Evolutionary conservation across 1,139 yeast species (phyloP).

Genomic region (Protomyces gravidus): DNA sequence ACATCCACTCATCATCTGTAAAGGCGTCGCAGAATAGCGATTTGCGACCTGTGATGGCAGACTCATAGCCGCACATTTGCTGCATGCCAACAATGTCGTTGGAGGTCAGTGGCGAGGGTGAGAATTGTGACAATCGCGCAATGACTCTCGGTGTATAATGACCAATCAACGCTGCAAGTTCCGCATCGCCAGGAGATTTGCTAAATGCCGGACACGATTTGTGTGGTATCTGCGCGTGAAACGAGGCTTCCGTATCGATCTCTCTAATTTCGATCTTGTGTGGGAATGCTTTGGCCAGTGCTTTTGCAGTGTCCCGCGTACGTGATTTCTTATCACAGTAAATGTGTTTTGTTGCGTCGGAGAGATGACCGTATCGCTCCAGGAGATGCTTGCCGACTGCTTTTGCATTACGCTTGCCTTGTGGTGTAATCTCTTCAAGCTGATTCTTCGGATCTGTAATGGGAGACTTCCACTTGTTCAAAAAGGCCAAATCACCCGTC

Average conservation of each 20-base stretch:
- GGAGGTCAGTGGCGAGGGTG: slow-evolving; percentile 5
- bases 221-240: slow-evolving; percentile 26
- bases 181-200: slow-evolving; percentile 19
- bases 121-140: neutral
- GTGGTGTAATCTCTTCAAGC: slow-evolving; percentile 22
- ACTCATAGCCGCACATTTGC: slow-evolving; percentile 23
- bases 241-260: slow-evolving; percentile 16
- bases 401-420: slow-evolving; percentile 16
- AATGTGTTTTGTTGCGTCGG: slow-evolving; percentile 16
- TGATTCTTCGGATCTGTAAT: slow-evolving; percentile 15
- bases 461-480: slow-evolving; percentile 15
- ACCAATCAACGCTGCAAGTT: slow-evolving; percentile 12
- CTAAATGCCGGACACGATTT: slow-evolving; percentile 22
- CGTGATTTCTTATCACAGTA: slow-evolving; percentile 23
- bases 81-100: slow-evolving; percentile 24
- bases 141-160: slow-evolving; percentile 20
- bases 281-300: slow-evolving; percentile 20
- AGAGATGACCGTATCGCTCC: slow-evolving; percentile 8
- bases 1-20: slow-evolving; percentile 28
- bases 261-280: slow-evolving; percentile 6
- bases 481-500: slow-evolving; percentile 9
- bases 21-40: slow-evolving; percentile 19
- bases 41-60: slow-evolving; percentile 13
- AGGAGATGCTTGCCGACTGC: slow-evolving; percentile 22
- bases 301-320: slow-evolving; percentile 22